Base-by-base conservation (phyloP, 352 stramenopile species). In the Halophytophthora batemanensis region DNA sequence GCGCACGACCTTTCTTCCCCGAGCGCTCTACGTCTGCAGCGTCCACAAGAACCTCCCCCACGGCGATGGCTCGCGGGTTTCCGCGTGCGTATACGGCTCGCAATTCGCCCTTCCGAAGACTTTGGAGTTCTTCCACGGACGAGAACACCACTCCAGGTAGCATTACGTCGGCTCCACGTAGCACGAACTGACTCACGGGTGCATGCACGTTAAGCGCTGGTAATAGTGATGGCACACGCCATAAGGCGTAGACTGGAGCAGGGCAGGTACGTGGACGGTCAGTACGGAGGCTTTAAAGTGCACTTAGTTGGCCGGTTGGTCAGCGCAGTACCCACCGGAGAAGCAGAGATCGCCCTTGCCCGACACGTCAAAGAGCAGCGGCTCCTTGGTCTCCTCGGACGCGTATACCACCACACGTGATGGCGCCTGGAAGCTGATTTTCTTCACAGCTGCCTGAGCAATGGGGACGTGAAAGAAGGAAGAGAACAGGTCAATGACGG, bases 81-180 rank as follows among this genome's bases (percentile, higher is more conserved):
- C 80, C 82, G 12, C 76, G 71, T n/a, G 75, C 75, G 41, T 80
- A 88, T 13, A 94, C 65, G 13, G 76, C 75, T 21, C 80, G 66
- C 17, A 92, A 14, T 42, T 92, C 74, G 1, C 81, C 79, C 45
- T 90, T 90, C 29, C 61, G 64, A 10, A 95, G 68, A 22, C 62
- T 42, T 39, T 70, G 51, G 6, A 87, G 33, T 36, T 90, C 65
- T 15, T 90, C 76, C 10, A 44, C 25, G 2, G 63, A 78, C 35
- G 71, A 44, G 39, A 89, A 84, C 6, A 95, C 72, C 2, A 95
- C 82, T 4, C 84, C 84, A 0, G 84, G 84, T 33, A 92, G 63
- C 84, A 95, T 95, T 42, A 92, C 79, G 42, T 93, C 84, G 0
- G 84, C 84, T 7, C 84, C 84, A 29, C 82, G 74, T 21, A 95